Conservation (phyloP, 1,284 basidiomycete genomes). For the Takashimella koratensis region DNA sequence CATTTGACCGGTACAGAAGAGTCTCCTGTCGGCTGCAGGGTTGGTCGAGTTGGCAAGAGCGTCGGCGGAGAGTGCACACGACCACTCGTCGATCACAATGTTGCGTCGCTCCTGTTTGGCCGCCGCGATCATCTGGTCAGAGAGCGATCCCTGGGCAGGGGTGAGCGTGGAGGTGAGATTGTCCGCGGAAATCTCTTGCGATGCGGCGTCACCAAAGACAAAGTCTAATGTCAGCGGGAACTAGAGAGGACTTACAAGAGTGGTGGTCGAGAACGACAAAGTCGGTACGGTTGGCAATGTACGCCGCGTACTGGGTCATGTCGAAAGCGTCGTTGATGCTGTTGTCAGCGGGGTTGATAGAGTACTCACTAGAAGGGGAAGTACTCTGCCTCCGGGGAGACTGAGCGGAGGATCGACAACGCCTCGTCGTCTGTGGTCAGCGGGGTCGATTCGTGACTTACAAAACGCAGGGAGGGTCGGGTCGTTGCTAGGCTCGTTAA, state of each 20-base stretch:
- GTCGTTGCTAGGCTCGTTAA: slow-evolving; percentile 63
- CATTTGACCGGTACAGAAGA: slow-evolving; percentile 64
- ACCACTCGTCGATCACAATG: slow-evolving; percentile 67
- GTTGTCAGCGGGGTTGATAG: neutral
- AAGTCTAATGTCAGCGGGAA: slow-evolving; percentile 18
- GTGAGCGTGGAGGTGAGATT: slow-evolving; percentile 52
- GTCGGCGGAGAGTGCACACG: slow-evolving; percentile 62
- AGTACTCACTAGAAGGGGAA: slow-evolving; percentile 59
- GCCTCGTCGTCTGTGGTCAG: slow-evolving; percentile 53
- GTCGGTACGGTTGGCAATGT: slow-evolving; percentile 57
- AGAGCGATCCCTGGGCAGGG: slow-evolving; percentile 53
- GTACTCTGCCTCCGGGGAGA: slow-evolving; percentile 51
- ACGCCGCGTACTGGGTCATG: slow-evolving; percentile 58
- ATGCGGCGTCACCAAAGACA: slow-evolving; percentile 26
- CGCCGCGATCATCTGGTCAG: slow-evolving; percentile 49
- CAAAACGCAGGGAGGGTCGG: slow-evolving; percentile 22
- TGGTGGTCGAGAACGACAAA: slow-evolving; percentile 75
- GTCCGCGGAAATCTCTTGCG: slow-evolving; percentile 15
- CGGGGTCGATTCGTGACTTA: neutral
- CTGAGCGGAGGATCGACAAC: slow-evolving; percentile 56
- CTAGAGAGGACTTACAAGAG: slow-evolving; percentile 50
- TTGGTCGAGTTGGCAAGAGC: slow-evolving; percentile 57
- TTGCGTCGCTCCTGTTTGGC: slow-evolving; percentile 56
- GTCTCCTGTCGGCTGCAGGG: slow-evolving; percentile 52
- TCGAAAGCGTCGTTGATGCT: slow-evolving; percentile 69